These are phyloP conservation scores for Brassica balearica DNA, from an alignment of 441 rosid genomes.

Conservation along the genomic window DNA sequence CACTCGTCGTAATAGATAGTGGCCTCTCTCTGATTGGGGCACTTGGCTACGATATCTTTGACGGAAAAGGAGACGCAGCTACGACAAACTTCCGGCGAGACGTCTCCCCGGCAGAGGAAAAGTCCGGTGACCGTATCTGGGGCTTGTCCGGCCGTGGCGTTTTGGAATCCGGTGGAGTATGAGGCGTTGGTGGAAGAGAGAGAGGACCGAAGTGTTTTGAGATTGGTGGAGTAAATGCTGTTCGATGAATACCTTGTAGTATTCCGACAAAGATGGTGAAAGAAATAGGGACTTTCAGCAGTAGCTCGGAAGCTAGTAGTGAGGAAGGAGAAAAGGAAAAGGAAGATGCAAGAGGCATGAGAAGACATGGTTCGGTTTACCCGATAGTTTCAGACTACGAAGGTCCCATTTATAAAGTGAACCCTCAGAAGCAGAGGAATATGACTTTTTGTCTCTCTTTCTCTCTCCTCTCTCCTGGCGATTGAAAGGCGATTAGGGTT, in stretches of 20 bases:
- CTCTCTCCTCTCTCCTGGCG: too few species aligned
- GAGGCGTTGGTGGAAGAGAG: background rate
- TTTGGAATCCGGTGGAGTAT: background rate
- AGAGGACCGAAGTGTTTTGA: conserved; percentile 2
- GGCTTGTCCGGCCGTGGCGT: background rate
- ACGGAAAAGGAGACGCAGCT: too few species aligned
- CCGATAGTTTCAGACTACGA: background rate
- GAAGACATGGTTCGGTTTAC: background rate
- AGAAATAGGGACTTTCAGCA: background rate
- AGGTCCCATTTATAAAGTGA: background rate
- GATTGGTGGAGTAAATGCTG: conserved; percentile 27
- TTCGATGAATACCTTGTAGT: background rate
- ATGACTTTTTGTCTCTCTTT: too few species aligned
- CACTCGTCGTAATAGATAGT: conserved; percentile 4
- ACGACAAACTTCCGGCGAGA: background rate
- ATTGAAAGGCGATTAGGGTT: too few species aligned
- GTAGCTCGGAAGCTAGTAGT: background rate
- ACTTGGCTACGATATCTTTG: background rate
- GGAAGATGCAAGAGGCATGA: background rate
- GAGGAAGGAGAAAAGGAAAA: background rate
- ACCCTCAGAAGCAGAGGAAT: too few species aligned
- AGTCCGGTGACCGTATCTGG: background rate
- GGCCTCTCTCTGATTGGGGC: background rate
- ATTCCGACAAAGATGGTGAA: background rate
- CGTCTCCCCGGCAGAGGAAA: background rate